phyloP scores from a whole-genome alignment of 331 rosid genomes.

The Dryas integrifolia region DNA sequence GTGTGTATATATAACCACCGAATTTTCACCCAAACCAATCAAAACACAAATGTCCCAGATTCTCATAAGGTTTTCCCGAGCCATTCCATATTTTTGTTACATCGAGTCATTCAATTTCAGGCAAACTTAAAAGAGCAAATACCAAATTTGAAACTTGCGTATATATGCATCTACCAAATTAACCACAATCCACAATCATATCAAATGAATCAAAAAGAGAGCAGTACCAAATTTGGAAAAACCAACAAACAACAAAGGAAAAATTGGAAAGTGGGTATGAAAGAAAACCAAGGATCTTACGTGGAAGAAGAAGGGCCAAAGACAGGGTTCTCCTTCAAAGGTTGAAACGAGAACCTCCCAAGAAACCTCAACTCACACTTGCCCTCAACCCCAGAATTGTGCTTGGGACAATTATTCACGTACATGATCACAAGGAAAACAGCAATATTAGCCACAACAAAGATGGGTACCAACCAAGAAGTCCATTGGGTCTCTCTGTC shows the following conservation, averaged over 20 bases:
- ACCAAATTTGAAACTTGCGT: too few relatives aligned
- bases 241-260: neutral
- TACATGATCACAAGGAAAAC: conserved; percentile 62
- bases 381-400: conserved; percentile 19
- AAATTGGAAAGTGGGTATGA: conserved; percentile 8
- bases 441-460: conserved; percentile 59
- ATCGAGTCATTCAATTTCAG: too few relatives aligned
- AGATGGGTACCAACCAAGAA: conserved; percentile 76
- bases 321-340: conserved; percentile 75
- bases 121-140: too few relatives aligned
- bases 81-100: too few relatives aligned
- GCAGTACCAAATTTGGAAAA: neutral
- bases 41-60: conserved; percentile 3
- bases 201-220: neutral
- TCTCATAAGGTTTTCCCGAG: neutral
- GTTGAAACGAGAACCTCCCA: conserved; percentile 71
- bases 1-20: too few relatives aligned
- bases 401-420: conserved; percentile 64
- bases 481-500: conserved; percentile 56
- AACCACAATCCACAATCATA: neutral
- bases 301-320: conserved; percentile 83
- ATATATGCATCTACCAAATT: too few relatives aligned
- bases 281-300: conserved; percentile 34
- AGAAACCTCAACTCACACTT: conserved; percentile 44
- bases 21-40: neutral